Evolutionary conservation across 129 eudicot species (phyloP), one percentile per base, ranked within the genome.

Genomic region (Artemisia argyi): DNA sequence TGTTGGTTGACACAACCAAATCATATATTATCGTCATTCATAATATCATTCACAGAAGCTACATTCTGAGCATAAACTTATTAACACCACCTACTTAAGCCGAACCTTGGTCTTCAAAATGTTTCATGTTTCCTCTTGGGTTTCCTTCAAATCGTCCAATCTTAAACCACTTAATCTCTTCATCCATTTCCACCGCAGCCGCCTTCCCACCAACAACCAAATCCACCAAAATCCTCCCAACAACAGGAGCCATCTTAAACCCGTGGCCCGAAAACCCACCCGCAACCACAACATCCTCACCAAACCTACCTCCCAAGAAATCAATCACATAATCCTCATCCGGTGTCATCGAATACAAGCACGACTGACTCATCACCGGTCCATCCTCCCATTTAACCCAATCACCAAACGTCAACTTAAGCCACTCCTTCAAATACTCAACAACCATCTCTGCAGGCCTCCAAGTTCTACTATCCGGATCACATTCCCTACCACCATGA

Each of bases 261-360:
- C 99, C 99, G 28, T 94, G 99, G 24, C 99, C 97, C 0, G 99
- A 90, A 59, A 94, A 94, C 14, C 99, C 97, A 32, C 97, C 99
- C 2, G 87, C 95, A 18, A 94, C 78, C 81, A 94, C 88, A 70
- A 91, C 89, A 62, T 90, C 84, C 66, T 90, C 79, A 42, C 81
- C 82, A 46, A 90, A 90, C 72, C 79, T 84, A 1, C 96, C 99
- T 20, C 97, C 99, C 68, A 94, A 70, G 58, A 82, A 94, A 83
- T 94, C 99, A 47, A 94, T 86, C 71, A 94, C 84, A 66, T 63
- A 94, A 76, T 94, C 99, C 82, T 83, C 91, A 26, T 94, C 97
- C 0, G 99, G 96, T 1, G 97, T 94, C 91, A 94, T 73, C 4
- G 99, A 86, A 61, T 88, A 94, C 93, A 94, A 69, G 47, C 99